Base-by-base conservation (phyloP, 805 yeast species). In the Candida dendrica region DNA sequence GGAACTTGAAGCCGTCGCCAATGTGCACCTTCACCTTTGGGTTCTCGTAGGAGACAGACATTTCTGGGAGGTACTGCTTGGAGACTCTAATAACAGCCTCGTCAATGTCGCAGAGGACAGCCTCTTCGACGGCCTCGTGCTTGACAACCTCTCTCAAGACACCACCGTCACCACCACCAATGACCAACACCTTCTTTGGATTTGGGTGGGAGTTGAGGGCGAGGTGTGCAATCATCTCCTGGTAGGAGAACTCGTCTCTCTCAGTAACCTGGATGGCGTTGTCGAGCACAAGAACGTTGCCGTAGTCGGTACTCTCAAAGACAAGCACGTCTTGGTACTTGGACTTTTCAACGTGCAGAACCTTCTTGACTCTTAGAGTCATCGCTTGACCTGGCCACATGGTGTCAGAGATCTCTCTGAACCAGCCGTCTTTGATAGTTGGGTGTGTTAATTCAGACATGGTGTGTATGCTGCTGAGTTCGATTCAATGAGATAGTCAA, bases 311-410 rank as follows among this genome's bases (percentile, higher is more conserved):
- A 40, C 95, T 84, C 68, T 90, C 86, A 72, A 91, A 93, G 41
- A 93, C 93, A 44, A 91, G 71, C 16, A 91, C 90, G 59, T 91
- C 98, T 71, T 91, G 98, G 66, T 84, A 91, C 65, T 81, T 76
- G 46, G 96, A 86, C 65, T 82, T 75, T 63, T 84, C 95, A 47
- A 77, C 84, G 67, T 85, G 89, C 51, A 91, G 74, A 41, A 91
- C 77, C 65, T 89, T 80, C 52, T 91, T 88, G 44, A 91, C 98
- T 50, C 81, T 77, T 53, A 91, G 73, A 40, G 89, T 77, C 93
- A 93, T 82, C 53, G 97, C 98, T 74, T 90, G 96, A 51, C 98
- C 98, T 26, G 98, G 98, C 95, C 96, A 91, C 87, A 88, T 84
- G 61, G 95, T 86, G 65, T 90, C 87, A 52, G 95, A 85, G 63